A percentile compares a stretch with the other conserved stretches of the same genome.
Conservation (phyloP, 192 early-diverging fungal species). For the Dimargaris cristalligena region DNA sequence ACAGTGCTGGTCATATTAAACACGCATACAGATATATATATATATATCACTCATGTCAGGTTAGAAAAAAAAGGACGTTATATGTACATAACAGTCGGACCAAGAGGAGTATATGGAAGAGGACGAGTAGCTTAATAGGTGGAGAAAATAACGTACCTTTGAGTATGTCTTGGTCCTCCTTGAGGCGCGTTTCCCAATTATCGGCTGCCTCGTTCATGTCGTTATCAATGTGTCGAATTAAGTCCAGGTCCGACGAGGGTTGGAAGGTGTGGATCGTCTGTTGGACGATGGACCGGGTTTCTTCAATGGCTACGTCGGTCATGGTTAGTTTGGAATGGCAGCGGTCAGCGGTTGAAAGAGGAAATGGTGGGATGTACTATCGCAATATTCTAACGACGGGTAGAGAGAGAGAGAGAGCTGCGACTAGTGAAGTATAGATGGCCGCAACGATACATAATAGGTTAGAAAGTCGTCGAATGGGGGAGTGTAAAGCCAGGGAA, state of each 20-base stretch:
- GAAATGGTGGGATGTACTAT: too few species aligned
- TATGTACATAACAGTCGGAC: not conserved
- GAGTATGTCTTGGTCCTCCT: slow-evolving; percentile 7
- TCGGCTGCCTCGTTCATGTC: not conserved
- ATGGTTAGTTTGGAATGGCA: too few species aligned
- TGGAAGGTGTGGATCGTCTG: slow-evolving; percentile 8
- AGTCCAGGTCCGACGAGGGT: slow-evolving; percentile 7
- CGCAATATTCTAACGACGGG: too few species aligned
- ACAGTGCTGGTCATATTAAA: not conserved
- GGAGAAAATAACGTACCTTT: not conserved
- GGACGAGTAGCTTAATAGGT: too few species aligned
- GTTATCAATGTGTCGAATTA: not conserved
- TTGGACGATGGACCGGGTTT: slow-evolving; percentile 5
- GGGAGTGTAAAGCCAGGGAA: too few species aligned
- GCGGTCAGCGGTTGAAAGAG: too few species aligned
- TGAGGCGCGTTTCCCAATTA: not conserved
- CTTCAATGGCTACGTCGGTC: not conserved
- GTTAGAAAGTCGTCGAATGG: too few species aligned
- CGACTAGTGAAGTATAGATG: too few species aligned
- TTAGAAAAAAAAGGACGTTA: not conserved
- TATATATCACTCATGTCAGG: not conserved
- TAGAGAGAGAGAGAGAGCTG: too few species aligned
- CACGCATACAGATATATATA: not conserved
- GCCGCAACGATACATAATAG: too few species aligned
- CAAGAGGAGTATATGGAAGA: too few species aligned